A percentile compares a stretch with the other conserved stretches of the same genome.
phyloP scores from a whole-genome alignment of 2,329 filamentous ascomycete species.

The Niveomyces coronatus region DNA sequence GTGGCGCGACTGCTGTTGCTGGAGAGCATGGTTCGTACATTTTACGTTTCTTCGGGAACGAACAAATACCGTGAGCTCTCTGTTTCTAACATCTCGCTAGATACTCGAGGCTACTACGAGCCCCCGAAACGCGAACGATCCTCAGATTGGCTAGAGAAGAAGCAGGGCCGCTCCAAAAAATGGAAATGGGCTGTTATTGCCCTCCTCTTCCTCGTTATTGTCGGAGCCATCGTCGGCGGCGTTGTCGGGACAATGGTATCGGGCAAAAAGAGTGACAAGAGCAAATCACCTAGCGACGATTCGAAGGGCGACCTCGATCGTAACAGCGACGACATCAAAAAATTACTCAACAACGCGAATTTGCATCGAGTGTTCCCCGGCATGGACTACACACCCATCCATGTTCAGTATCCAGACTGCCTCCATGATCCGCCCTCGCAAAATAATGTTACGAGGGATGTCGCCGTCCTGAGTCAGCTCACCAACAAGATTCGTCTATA shows the following conservation, averaged over 20 bases:
- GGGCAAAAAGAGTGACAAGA: conserved; percentile 32
- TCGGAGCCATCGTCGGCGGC: conserved; percentile 63
- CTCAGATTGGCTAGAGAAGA: conserved; percentile 48
- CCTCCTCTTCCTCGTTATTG: conserved; percentile 52
- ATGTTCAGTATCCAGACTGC: conserved; percentile 83
- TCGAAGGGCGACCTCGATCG: conserved; percentile 51
- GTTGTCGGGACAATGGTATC: conserved; percentile 62
- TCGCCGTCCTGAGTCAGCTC: conserved; percentile 81
- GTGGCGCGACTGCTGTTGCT: conserved; percentile 33
- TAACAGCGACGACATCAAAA: conserved; percentile 70
- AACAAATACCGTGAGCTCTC: neutral
- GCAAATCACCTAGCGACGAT: conserved; percentile 14
- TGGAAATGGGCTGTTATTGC: conserved; percentile 60
- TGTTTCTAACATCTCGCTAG: conserved; percentile 8
- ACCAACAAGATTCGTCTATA: conserved; percentile 84
- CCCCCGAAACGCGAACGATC: conserved; percentile 47
- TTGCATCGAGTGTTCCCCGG: conserved; percentile 92
- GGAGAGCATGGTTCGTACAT: conserved; percentile 11
- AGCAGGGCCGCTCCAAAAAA: conserved; percentile 52
- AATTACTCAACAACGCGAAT: conserved; percentile 66
- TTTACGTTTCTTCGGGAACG: neutral
- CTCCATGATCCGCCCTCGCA: conserved; percentile 68
- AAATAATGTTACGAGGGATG: conserved; percentile 87
- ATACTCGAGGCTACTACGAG: conserved; percentile 23
- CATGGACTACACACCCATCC: conserved; percentile 89